Evolutionary conservation across 345 rosid genomes (phyloP).

Genomic region (Litchi chinensis): DNA sequence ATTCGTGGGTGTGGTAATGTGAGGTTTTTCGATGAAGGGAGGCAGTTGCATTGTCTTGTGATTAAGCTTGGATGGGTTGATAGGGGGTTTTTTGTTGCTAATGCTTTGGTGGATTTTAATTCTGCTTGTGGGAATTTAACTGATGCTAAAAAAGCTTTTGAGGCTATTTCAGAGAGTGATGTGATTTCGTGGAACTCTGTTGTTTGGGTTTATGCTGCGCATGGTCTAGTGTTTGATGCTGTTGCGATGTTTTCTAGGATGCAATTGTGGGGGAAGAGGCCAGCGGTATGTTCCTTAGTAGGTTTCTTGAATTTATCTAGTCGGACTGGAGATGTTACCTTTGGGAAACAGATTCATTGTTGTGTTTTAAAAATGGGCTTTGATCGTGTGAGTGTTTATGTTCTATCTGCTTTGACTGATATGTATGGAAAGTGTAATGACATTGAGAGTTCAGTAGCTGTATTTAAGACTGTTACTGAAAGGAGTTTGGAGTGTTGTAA

Average conservation of each 20-base stretch:
- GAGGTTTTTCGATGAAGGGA: constrained; percentile 58
- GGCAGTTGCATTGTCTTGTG: constrained; percentile 63
- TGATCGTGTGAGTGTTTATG: constrained; percentile 40
- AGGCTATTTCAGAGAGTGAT: constrained; percentile 44
- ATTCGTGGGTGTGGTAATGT: constrained; percentile 54
- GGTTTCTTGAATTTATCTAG: constrained; percentile 66
- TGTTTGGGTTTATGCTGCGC: constrained; percentile 46
- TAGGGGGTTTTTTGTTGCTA: constrained; percentile 57
- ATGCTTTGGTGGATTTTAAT: constrained; percentile 73
- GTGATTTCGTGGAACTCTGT: constrained; percentile 86
- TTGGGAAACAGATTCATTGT: constrained; percentile 74
- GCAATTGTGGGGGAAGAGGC: constrained; percentile 73
- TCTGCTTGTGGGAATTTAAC: constrained; percentile 54
- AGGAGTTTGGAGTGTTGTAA: constrained; percentile 60
- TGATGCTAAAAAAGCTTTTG: constrained; percentile 55
- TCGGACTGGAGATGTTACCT: constrained; percentile 36
- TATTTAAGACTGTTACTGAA: constrained; percentile 41
- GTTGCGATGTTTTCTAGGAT: constrained; percentile 56
- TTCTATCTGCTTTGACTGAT: constrained; percentile 69
- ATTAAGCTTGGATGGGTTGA: constrained; percentile 58
- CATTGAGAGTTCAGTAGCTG: constrained; percentile 51
- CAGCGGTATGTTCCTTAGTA: constrained; percentile 59
- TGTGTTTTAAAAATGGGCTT: constrained; percentile 63
- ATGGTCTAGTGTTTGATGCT: constrained; percentile 48
- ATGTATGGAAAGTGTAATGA: constrained; percentile 83